Conservation (phyloP, 23 red algal species). For the Cyanidioschyzon merolae region DNA sequence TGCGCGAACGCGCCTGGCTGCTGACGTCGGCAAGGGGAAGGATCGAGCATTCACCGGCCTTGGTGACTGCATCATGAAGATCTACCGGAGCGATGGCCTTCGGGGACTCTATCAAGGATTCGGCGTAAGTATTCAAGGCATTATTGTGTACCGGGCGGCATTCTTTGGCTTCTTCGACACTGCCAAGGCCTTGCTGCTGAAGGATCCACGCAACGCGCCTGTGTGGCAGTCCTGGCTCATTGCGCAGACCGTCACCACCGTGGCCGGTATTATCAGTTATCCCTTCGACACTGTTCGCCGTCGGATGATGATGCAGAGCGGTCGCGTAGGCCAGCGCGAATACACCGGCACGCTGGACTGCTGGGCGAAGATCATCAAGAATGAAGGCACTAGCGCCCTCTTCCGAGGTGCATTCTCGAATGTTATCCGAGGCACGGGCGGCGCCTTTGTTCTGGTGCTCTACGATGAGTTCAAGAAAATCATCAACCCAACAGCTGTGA, state of each 20-base stretch:
- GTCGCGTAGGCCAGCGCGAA: slow-evolving; percentile 59
- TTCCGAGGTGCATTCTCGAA: slow-evolving; percentile 98
- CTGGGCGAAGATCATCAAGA: slow-evolving; percentile 79
- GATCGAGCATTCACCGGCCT: slow-evolving; percentile 17
- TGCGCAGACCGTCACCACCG: slow-evolving; percentile 79
- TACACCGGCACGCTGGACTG: slow-evolving; percentile 93
- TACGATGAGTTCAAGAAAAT: slow-evolving; percentile 98
- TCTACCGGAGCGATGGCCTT: slow-evolving; percentile 43
- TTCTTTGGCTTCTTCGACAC: slow-evolving; percentile 99
- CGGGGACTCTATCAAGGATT: slow-evolving; percentile 93
- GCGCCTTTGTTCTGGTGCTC: slow-evolving; percentile 93
- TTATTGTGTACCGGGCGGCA: slow-evolving; percentile 99
- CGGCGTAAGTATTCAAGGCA: slow-evolving; percentile 92
- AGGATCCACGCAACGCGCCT: slow-evolving; percentile 70
- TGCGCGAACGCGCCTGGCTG: slow-evolving; percentile 93
- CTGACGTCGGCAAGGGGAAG: slow-evolving; percentile 81
- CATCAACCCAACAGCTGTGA: slow-evolving; percentile 38
- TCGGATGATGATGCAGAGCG: slow-evolving; percentile 99
- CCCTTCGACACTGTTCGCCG: slow-evolving; percentile 98
- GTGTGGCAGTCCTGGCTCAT: slow-evolving; percentile 87
- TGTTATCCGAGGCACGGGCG: slow-evolving; percentile 88
- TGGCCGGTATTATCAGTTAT: slow-evolving; percentile 86
- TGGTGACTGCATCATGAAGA: slow-evolving; percentile 58
- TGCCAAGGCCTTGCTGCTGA: slow-evolving; percentile 80
- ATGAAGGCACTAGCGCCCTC: slow-evolving; percentile 75